Base-by-base conservation (phyloP, 441 rosid genomes). In the Brassica hybrid region DNA sequence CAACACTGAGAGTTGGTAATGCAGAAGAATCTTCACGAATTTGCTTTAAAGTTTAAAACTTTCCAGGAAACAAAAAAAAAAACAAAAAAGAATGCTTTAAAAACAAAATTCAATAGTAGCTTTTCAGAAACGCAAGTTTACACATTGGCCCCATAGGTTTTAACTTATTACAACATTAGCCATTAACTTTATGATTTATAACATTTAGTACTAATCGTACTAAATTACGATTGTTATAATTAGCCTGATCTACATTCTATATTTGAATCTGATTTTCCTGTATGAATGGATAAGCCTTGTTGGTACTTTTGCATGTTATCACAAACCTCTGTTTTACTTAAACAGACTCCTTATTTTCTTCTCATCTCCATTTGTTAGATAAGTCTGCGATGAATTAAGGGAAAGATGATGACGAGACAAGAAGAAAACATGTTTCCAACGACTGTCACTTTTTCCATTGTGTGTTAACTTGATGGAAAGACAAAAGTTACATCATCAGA, bases 91-190 rank as follows among this genome's bases (percentile, higher is more conserved):
- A 65, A 21, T 25, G 19, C 21, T 45, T 67, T 23, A 25, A 67
- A 52, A 14, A 16, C n/a, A 5, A 59, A 8, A 64, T 34, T 4
- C 65, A 36, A 67, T 43, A 12, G 18, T 62, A 9, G 34, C 71
- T 71, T 76, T 67, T 64, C 0, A 16, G 2, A 56, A 43, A 56
- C 65, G 50, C 60, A 36, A 16, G 27, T 68, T 50, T 50, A 25
- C 10, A 63, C n/a, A 73, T 45, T 32, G 23, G 76, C 65, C 67
- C 63, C 73, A 11, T 59, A 19, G 13, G 38, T 30, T 10, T 67
- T 5, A n/a, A 6, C 1, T 65, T 56, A 48, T 77, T 65, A 65
- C 41, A 64, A 9, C 18, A 43, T n/a, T 14, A 23, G 16, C 61
- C 69, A 0, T 14, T 21, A 7, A 65, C 34, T 77, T n/a, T 65